A percentile compares a stretch with the other conserved stretches of the same genome.
Evolutionary conservation across 257 asterid genomes (phyloP).

Genomic region (Catharanthus roseus): DNA sequence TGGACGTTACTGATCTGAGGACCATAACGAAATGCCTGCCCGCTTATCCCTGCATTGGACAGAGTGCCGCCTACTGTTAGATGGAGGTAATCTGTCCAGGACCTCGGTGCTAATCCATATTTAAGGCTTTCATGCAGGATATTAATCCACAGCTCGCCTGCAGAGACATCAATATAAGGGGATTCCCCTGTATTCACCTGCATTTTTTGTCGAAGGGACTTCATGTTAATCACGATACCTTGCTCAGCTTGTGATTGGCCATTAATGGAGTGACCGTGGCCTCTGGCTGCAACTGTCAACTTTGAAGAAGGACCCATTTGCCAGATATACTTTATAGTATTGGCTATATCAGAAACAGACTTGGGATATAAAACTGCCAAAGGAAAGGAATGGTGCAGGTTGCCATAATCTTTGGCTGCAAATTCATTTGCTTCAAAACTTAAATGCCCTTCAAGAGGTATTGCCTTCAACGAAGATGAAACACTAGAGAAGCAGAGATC

Average conservation of each 20-base stretch:
- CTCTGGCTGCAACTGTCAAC: conserved; percentile 70
- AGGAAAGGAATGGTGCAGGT: conserved; percentile 59
- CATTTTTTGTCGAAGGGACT: conserved; percentile 48
- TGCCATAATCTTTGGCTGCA: conserved; percentile 76
- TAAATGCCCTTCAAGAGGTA: conserved; percentile 55
- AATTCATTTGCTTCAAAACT: conserved; percentile 51
- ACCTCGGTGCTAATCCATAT: conserved; percentile 69
- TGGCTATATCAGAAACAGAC: conserved; percentile 57
- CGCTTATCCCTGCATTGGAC: conserved; percentile 91
- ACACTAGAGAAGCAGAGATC: conserved; percentile 29
- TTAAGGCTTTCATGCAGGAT: conserved; percentile 61
- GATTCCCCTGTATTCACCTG: conserved; percentile 37
- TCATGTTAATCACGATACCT: conserved; percentile 78
- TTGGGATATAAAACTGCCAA: conserved; percentile 74
- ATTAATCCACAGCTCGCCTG: conserved; percentile 87
- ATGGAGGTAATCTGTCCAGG: conserved; percentile 94
- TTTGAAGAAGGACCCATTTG: conserved; percentile 61
- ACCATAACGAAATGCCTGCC: conserved; percentile 90
- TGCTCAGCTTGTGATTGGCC: conserved; percentile 76
- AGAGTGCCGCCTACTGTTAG: conserved; percentile 87
- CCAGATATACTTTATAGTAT: conserved; percentile 63
- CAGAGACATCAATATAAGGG: conserved; percentile 64
- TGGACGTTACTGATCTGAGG: conserved; percentile 88
- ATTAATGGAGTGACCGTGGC: conserved; percentile 70
- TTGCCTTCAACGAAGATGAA: conserved; percentile 32